phyloP scores from a whole-genome alignment of 345 rosid species.

The Ailanthus altissimus region DNA sequence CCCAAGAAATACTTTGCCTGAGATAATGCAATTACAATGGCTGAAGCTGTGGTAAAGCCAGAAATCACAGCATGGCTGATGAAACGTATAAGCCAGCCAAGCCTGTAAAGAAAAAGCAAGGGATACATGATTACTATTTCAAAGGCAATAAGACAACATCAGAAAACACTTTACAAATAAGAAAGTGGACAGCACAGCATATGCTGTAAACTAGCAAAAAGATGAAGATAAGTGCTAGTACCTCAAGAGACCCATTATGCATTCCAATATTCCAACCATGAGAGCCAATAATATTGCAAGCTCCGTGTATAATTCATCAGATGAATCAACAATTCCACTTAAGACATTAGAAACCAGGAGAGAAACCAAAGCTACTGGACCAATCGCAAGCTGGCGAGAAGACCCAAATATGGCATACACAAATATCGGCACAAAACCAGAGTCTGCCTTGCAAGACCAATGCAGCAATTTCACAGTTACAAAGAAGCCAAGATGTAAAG shows the following conservation, averaged over 20 bases:
- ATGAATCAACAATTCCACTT: constrained; percentile 62
- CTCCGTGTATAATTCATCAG: constrained; percentile 74
- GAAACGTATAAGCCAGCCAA: constrained; percentile 99
- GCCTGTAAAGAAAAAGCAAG: constrained; percentile 48
- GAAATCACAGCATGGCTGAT: constrained; percentile 99
- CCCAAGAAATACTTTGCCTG: constrained; percentile 97
- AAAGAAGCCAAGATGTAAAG: neutral
- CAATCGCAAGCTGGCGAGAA: constrained; percentile 97
- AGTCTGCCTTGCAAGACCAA: constrained; percentile 57
- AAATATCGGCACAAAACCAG: constrained; percentile 91
- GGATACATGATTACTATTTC: constrained; percentile 4
- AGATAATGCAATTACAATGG: constrained; percentile 91
- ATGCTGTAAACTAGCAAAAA: neutral
- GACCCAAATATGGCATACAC: constrained; percentile 89
- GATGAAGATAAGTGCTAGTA: constrained; percentile 29
- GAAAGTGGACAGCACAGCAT: neutral
- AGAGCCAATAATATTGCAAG: constrained; percentile 90
- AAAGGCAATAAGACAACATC: neutral
- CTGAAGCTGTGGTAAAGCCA: constrained; percentile 95
- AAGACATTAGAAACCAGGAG: constrained; percentile 93
- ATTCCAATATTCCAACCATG: constrained; percentile 92
- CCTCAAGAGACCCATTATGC: constrained; percentile 96
- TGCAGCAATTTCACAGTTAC: neutral
- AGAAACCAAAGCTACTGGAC: constrained; percentile 99
- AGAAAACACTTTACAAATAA: neutral